Conservation (phyloP, 176 grass and related monocot species). For the Lolium perenne region DNA sequence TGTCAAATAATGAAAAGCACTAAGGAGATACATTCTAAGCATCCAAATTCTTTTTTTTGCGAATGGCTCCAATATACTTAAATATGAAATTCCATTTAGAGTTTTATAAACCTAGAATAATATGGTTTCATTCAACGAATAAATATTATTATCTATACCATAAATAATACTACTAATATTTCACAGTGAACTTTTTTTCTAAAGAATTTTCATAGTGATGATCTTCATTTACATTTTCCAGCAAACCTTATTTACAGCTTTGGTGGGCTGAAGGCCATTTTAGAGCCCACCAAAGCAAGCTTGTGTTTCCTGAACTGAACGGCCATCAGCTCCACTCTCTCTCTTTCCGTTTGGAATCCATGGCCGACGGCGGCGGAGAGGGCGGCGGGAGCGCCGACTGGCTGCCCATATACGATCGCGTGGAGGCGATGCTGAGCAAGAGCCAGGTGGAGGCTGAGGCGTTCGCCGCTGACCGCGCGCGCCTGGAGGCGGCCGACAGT, state of each 20-base stretch:
- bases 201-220: too few relatives aligned
- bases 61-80: too few relatives aligned
- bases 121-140: too few relatives aligned
- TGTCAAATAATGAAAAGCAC: too few relatives aligned
- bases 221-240: background rate
- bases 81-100: too few relatives aligned
- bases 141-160: too few relatives aligned
- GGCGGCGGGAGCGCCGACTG: slow-evolving; percentile 21
- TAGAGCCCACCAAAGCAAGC: background rate
- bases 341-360: background rate
- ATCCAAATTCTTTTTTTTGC: too few relatives aligned
- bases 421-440: background rate
- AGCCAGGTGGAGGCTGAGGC: slow-evolving; percentile 18
- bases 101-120: too few relatives aligned
- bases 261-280: background rate
- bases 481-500: slow-evolving; percentile 28
- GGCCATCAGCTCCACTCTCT: background rate
- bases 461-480: slow-evolving; percentile 33
- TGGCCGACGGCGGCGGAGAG: slow-evolving; percentile 4
- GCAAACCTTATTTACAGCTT: background rate
- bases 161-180: too few relatives aligned
- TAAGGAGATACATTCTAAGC: too few relatives aligned
- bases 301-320: background rate
- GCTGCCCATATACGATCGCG: slow-evolving; percentile 25
- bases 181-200: background rate